A percentile compares a stretch with the other conserved stretches of the same genome.
These are phyloP conservation scores for Hemisphaericaspora lyxosophila DNA, from an alignment of 1,139 yeast genomes.

Conservation along the genomic window DNA sequence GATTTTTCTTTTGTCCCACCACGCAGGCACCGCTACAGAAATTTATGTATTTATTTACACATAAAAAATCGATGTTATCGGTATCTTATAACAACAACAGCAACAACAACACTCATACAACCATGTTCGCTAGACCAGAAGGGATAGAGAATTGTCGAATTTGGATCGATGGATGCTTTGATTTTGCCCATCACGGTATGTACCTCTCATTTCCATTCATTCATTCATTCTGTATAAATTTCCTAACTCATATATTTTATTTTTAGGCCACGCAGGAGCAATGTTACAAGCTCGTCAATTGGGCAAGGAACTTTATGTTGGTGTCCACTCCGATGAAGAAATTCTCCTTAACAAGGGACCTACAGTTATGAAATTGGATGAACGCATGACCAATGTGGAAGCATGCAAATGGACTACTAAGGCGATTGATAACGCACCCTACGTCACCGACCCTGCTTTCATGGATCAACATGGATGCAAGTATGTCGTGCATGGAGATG, in stretches of 20 bases:
- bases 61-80: too few relatives aligned
- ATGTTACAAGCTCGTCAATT: conserved; percentile 86
- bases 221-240: too few relatives aligned
- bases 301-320: conserved; percentile 74
- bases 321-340: conserved; percentile 90
- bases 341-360: conserved; percentile 84
- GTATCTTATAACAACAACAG: too few relatives aligned
- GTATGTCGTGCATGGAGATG: conserved; percentile 97
- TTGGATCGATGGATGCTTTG: conserved; percentile 98
- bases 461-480: conserved; percentile 75
- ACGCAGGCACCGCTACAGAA: too few relatives aligned
- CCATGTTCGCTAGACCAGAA: conserved; percentile 43
- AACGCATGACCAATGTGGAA: conserved; percentile 77
- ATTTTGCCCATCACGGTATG: conserved; percentile 92
- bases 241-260: too few relatives aligned
- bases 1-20: too few relatives aligned
- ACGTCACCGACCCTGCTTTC: conserved; percentile 85
- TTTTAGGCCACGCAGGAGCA: conserved; percentile 85
- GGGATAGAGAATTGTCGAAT: conserved; percentile 50
- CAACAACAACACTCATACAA: too few relatives aligned
- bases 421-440: conserved; percentile 80
- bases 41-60: neutral
- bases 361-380: conserved; percentile 83
- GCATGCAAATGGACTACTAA: conserved; percentile 89
- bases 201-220: conserved; percentile 9